Evolutionary conservation across 2,329 filamentous ascomycete species (phyloP).

Genomic region (Scedosporium aurantiacum): DNA sequence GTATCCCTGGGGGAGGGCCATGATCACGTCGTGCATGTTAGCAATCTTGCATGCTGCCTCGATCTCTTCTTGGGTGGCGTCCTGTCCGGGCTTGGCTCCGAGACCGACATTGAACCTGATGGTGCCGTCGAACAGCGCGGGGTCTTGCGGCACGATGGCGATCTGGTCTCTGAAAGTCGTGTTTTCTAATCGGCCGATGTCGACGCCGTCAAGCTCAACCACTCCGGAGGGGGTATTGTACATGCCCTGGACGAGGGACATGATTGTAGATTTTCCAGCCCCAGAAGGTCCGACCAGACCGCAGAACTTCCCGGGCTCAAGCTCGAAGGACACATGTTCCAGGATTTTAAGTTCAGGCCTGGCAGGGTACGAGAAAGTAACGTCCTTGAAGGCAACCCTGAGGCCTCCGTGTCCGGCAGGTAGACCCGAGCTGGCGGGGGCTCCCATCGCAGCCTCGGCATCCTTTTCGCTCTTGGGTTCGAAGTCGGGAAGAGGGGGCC

Average conservation of each 20-base stretch:
- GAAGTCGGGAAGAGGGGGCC: neutral
- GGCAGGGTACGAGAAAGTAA: conserved; percentile 56
- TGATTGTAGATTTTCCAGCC: conserved; percentile 56
- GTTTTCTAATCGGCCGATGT: conserved; percentile 31
- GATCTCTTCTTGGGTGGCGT: conserved; percentile 49
- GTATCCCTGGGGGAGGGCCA: conserved; percentile 52
- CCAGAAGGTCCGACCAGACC: conserved; percentile 56
- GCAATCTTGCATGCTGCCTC: conserved; percentile 55
- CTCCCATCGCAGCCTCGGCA: conserved; percentile 25
- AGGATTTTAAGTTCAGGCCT: conserved; percentile 48
- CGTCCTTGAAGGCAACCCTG: conserved; percentile 43
- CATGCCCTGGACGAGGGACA: conserved; percentile 42
- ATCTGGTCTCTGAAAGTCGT: conserved; percentile 39
- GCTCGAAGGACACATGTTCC: conserved; percentile 41
- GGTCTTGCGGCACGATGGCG: conserved; percentile 47
- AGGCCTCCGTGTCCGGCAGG: conserved; percentile 22
- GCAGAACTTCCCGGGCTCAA: conserved; percentile 48
- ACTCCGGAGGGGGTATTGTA: conserved; percentile 31
- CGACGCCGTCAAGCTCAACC: conserved; percentile 32
- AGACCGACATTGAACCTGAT: conserved; percentile 45
- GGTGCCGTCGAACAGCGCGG: conserved; percentile 45
- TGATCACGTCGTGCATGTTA: conserved; percentile 60
- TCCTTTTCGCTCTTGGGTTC: conserved; percentile 19
- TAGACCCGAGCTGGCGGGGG: conserved; percentile 10
- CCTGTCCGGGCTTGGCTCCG: conserved; percentile 41